A percentile compares a stretch with the other conserved stretches of the same genome.
Conservation (phyloP, 257 asterid genomes). For the Primulina eburnea region DNA sequence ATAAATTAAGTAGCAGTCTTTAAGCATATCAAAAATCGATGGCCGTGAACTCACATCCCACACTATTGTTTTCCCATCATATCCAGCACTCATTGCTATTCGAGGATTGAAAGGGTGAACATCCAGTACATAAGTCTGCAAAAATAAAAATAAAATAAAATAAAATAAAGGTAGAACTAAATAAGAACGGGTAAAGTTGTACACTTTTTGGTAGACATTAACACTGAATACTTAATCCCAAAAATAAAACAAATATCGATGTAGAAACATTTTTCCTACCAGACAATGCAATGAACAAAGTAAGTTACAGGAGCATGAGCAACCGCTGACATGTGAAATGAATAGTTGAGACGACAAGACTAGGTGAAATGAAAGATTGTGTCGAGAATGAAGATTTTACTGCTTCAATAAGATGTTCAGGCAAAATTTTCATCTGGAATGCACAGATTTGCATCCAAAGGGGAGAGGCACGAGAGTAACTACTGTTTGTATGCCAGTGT, state of each 20-base stretch:
- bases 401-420: neutral
- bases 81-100: constrained; percentile 99
- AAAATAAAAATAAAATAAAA: constrained; percentile 23
- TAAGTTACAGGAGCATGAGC: neutral
- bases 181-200: constrained; percentile 3
- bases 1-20: constrained; percentile 16
- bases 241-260: neutral
- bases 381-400: neutral
- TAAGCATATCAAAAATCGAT: constrained; percentile 23
- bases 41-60: constrained; percentile 67
- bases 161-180: neutral
- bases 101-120: constrained; percentile 98
- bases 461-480: neutral
- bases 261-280: neutral
- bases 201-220: neutral
- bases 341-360: neutral
- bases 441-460: neutral
- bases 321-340: neutral
- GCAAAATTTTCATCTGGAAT: constrained; percentile 3
- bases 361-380: neutral
- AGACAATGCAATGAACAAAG: constrained; percentile 7
- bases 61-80: constrained; percentile 94
- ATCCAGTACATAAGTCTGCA: constrained; percentile 87
- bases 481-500: neutral
- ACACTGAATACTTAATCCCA: neutral